Percentiles rank a stretch among this genome's conserved stretches.
Evolutionary conservation across 495 filamentous ascomycete genomes (phyloP).

Genomic region (Astrothelium subdiscretum): DNA sequence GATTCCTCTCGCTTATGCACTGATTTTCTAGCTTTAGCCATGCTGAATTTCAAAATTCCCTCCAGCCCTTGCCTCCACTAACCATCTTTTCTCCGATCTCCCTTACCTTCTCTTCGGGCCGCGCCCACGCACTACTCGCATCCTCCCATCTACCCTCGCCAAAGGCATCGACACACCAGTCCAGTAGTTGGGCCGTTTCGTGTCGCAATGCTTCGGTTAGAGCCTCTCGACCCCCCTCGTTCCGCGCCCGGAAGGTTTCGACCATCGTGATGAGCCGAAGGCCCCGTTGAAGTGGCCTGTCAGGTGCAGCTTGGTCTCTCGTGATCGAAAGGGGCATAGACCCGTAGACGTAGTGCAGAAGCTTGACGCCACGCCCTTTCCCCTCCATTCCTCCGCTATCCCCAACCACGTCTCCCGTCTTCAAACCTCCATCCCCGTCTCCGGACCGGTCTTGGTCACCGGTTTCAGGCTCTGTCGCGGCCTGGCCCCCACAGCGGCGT

Average conservation of each 20-base stretch:
- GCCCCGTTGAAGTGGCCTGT: conserved; percentile 5
- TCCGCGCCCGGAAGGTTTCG: conserved; percentile 20
- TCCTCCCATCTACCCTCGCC: conserved; percentile 25
- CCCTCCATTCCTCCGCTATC: not conserved
- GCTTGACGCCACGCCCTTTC: not conserved
- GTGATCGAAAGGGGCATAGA: not conserved
- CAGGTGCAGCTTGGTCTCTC: not conserved
- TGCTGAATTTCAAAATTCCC: conserved; percentile 11
- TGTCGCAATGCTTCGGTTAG: conserved; percentile 22
- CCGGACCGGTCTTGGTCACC: too few relatives aligned
- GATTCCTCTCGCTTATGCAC: too few relatives aligned
- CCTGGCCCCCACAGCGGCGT: too few relatives aligned
- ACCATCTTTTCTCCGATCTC: conserved; percentile 19
- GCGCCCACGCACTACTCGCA: conserved; percentile 27
- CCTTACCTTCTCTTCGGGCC: conserved; percentile 27
- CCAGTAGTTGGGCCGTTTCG: conserved; percentile 28
- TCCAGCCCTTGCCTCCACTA: conserved; percentile 17
- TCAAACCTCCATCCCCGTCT: not conserved
- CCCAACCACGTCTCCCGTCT: conserved; percentile 13
- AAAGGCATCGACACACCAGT: conserved; percentile 28
- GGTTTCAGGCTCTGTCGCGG: too few relatives aligned
- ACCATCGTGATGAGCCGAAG: conserved; percentile 17
- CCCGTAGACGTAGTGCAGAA: not conserved
- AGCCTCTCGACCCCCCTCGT: conserved; percentile 10
- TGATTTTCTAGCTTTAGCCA: not conserved